A percentile compares a stretch with the other conserved stretches of the same genome.
Conservation (phyloP, 2,329 filamentous ascomycete species). For the Gyromitra esculenta region DNA sequence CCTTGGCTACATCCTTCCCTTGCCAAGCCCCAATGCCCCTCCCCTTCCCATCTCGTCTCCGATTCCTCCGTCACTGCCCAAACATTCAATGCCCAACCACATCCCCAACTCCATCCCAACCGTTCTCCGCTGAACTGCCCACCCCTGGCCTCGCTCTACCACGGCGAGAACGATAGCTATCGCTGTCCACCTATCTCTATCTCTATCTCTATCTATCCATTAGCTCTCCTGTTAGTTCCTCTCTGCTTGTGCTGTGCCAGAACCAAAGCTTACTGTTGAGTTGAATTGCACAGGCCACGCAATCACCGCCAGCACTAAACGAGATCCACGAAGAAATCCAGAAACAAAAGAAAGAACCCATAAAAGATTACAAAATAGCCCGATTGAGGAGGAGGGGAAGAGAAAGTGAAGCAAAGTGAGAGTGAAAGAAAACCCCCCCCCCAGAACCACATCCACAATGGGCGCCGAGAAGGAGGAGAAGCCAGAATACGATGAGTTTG, state of each 20-base stretch:
- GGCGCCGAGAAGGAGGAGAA: slow-evolving; percentile 36
- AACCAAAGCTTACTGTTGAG: neutral
- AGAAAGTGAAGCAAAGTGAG: neutral
- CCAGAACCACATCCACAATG: neutral
- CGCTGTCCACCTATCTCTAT: neutral
- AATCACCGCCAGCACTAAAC: neutral
- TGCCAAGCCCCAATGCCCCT: neutral
- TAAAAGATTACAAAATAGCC: neutral
- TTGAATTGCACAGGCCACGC: neutral
- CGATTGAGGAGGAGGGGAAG: neutral
- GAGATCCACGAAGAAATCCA: neutral
- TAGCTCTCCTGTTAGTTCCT: neutral
- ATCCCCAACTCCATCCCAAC: neutral
- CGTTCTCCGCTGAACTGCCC: neutral
- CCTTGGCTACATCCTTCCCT: neutral
- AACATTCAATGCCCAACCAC: slow-evolving; percentile 3
- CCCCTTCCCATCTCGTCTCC: neutral
- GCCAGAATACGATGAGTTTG: slow-evolving; percentile 54
- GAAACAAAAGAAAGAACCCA: neutral
- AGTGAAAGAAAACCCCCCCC: neutral
- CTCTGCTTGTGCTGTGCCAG: neutral
- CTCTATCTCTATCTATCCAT: neutral
- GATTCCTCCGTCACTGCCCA: neutral
- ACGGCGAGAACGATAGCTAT: neutral
- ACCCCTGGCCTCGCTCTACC: neutral